Evolutionary conservation across 257 asterid species (phyloP), one percentile per base, ranked within the genome.

Genomic region (Penstemon davidsonii): DNA sequence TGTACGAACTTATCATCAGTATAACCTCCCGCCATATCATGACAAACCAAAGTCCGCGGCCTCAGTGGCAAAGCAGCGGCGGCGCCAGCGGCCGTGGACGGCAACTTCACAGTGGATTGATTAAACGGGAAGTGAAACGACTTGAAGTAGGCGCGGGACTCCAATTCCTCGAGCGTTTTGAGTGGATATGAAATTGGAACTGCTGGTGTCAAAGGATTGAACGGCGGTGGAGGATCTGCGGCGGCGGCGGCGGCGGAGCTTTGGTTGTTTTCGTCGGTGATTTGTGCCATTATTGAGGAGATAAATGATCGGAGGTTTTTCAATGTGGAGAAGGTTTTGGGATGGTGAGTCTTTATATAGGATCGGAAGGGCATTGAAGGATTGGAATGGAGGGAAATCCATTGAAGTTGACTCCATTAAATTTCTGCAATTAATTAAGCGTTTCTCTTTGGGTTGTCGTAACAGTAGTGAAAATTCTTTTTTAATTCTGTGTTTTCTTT

Each of bases 21-120:
- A 43, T 93, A 93, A 10, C 99, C 99, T 69, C 99, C 99, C 54
- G 73, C 81, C 95, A 93, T 76, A 73, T 93, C 99, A 64, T 90
- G 99, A 74, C 99, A 93, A 6, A 90, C 99, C 84, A 93, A 67
- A 58, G 78, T 72, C 85, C 97, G 77, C 67, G 77, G 83, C 78
- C 96, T 78, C 71, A 46, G 67, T 55, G 91, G 91, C 86, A 83
- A 65, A 8, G 42, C 71, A 8, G 42, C 71, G 45, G 52, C 45
- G 3, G 53, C 45, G 5, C 40, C 64, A 10, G 25, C 80, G 37
- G 33, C 72, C 9, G 64, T 33, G 3, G 82, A 4, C 39, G 80
- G 82, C 47, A 86, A 69, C 79, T 83, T 80, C 77, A 84, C 87
- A 43, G 78, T 38, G 7, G 91, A 74, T 70, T 69, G 78, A 58